Evolutionary conservation across 2,329 filamentous ascomycete genomes (phyloP), one percentile per base, ranked within the genome.

Genomic region (Penicillium paneum): DNA sequence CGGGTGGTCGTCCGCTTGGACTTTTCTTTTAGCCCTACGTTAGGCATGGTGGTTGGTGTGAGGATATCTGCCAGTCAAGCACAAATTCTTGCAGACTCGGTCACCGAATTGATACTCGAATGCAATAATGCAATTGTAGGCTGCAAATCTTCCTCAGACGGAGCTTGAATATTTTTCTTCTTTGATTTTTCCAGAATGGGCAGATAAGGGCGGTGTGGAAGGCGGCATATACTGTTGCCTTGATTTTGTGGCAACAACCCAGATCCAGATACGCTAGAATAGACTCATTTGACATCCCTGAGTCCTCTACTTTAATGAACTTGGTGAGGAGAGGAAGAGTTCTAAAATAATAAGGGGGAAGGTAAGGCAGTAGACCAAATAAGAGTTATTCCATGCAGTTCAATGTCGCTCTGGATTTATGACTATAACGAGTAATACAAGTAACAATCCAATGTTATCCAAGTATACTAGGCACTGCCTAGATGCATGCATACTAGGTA

Each of bases 101-200:
- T 35, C 39, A 34, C 39, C 34, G 13, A 39, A 34, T 28, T 38
- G n/a, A 41, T 26, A 46, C 13, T 46, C 13, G 41, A 31, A 46
- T 28, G 36, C 36, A 43, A 45, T 52, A 19, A 40, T 36, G 41
- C 42, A 42, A 55, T 47, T 38, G 42, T 47, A 52, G 15, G 49
- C 42, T 45, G 47, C 21, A 13, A 54, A 58, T 57, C n/a, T 62
- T 58, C 32, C 54, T 49, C 31, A 44, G 54, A 51, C 54, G 54
- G 60, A 58, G 55, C 57, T 47, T 41, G 62, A 67, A 70, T 70
- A 70, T 68, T 71, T 71, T 71, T 71, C 65, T 65, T 60, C 57
- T 52, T 56, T 62, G 57, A 64, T 63, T 64, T 65, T 64, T 59
- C 57, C 60, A 56, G 28, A 17, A 40, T 38, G 51, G 66, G 68